A percentile compares a stretch with the other conserved stretches of the same genome.
phyloP scores from a whole-genome alignment of 73 alveolate species.

The Urostyla sp. region DNA sequence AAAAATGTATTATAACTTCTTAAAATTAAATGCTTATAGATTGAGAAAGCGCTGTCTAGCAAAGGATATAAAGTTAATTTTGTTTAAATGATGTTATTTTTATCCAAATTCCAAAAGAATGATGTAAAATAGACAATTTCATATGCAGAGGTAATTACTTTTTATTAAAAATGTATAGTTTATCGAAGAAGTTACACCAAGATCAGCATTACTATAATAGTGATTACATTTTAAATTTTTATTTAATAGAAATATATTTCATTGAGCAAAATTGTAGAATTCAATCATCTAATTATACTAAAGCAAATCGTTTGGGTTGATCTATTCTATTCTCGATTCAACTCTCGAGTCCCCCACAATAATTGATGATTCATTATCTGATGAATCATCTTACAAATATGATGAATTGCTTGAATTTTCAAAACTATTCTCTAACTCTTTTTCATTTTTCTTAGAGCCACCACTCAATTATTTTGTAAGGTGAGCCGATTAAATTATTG shows the following conservation, averaged over 20 bases:
- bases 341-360: background rate
- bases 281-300: conserved; percentile 2
- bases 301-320: conserved; percentile 34
- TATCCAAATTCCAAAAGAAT: background rate
- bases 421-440: background rate
- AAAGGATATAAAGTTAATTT: background rate
- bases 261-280: no score
- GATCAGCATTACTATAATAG: no score
- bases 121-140: background rate
- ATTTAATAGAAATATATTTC: no score
- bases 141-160: no score
- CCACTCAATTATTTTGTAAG: background rate
- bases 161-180: no score
- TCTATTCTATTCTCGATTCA: conserved; percentile 23
- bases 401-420: background rate
- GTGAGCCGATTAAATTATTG: background rate
- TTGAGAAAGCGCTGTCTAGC: background rate
- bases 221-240: no score
- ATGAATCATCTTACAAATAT: background rate
- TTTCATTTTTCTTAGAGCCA: background rate
- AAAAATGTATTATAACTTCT: conserved; percentile 15
- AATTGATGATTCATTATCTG: background rate
- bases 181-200: conserved; percentile 43
- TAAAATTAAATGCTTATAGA: background rate
- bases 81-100: background rate